Base-by-base conservation (phyloP, 2,329 filamentous ascomycete genomes). In the Dothistroma septosporum region DNA sequence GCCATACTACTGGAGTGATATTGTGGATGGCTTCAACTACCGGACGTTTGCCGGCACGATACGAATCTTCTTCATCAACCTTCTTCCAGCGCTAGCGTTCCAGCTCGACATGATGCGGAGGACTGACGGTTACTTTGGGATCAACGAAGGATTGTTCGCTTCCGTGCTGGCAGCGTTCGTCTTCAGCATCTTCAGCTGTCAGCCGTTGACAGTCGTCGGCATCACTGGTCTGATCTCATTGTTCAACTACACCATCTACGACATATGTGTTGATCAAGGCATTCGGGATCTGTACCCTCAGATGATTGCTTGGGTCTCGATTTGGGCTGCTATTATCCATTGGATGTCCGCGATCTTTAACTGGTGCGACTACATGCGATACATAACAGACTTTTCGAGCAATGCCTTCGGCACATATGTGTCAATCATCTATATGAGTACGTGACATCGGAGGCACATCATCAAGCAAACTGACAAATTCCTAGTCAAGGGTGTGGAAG, bases 171-270 rank as follows among this genome's bases (percentile, higher is more conserved):
- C 80, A 1, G 81, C 81, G 2, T 77, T 83, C 65, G 78, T 84
- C 1, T 84, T 84, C 69, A 83, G 79, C 65, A 67, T 80, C 6
- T 66, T 84, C 1, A 76, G 76, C 22, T 80, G 77, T 32, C 82
- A 85, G 66, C 83, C 83, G 0, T 70, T 85, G 48, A 84, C 81
- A 3, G 82, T 85, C 19, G 82, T 85, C 16, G 83, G 83, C 5
- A 80, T 85, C 41, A 84, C 82, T 4, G 83, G 83, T 61, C 70
- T 82, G 28, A 82, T 83, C 41, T 79, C 78, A 9, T 59, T 76
- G 41, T 85, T 85, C 75, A 84, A 85, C 68, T 85, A 83, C 66
- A 85, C 83, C 24, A 83, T 84, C 62, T 85, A 82, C 71, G 81
- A 85, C 60, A 85, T 85, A 57, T 76, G 83, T 49, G 71, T 71